Conservation (phyloP, 306 rosid species). For the Dryas octopetala region DNA sequence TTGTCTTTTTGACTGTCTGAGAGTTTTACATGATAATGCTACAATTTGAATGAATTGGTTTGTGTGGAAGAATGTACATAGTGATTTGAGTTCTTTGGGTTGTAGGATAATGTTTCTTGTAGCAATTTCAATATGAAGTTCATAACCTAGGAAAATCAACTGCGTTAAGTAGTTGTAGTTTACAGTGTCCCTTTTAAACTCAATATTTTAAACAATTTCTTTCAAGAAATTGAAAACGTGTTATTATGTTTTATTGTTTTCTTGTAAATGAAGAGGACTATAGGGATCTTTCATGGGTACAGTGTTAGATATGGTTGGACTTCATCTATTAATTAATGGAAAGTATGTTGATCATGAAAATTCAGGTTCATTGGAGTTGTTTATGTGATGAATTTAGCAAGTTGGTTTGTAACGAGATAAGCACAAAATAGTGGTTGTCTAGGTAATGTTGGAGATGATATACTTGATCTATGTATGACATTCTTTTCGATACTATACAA, state of each 20-base stretch:
- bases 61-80: not conserved
- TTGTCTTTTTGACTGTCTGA: not conserved
- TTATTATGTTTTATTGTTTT: not conserved
- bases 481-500: not conserved
- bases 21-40: not conserved
- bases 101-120: not conserved
- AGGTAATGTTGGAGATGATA: not conserved
- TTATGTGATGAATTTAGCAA: not conserved
- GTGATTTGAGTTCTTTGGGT: not conserved
- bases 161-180: conserved; percentile 1
- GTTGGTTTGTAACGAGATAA: not conserved
- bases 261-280: not conserved
- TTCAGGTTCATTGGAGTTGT: not conserved
- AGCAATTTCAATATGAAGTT: not conserved
- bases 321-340: not conserved
- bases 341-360: not conserved
- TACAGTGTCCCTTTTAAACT: not conserved
- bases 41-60: not conserved
- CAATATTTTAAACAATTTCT: not conserved
- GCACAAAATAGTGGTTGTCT: not conserved
- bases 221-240: not conserved
- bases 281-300: not conserved
- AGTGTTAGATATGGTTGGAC: not conserved
- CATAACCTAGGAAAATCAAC: not conserved
- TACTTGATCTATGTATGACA: not conserved